Evolutionary conservation across 495 filamentous ascomycete genomes (phyloP).

Genomic region (Talaromyces liani): DNA sequence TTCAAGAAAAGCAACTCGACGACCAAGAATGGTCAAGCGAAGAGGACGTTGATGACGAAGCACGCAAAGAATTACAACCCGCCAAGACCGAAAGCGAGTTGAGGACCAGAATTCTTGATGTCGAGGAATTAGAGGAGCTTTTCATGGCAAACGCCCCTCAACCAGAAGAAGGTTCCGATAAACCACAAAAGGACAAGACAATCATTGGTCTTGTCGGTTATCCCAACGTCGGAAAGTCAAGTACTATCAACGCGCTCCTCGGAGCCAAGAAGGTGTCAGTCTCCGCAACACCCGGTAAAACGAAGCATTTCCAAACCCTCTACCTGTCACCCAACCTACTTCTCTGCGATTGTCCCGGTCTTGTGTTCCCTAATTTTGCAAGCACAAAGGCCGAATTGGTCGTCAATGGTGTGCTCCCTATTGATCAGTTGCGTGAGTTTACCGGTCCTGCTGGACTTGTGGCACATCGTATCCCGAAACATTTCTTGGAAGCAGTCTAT

Average conservation of each 20-base stretch:
- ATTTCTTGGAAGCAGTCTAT: conserved; percentile 86
- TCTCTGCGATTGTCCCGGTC: conserved; percentile 96
- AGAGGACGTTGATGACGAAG: conserved; percentile 21
- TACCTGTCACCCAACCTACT: conserved; percentile 83
- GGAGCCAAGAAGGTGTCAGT: conserved; percentile 98
- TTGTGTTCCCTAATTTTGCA: conserved; percentile 98
- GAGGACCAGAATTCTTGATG: conserved; percentile 72
- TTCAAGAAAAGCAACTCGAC: conserved; percentile 20
- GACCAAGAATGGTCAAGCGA: conserved; percentile 30
- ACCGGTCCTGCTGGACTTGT: conserved; percentile 82
- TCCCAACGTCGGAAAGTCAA: conserved; percentile 98
- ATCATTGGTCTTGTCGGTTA: conserved; percentile 95
- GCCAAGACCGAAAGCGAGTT: conserved; percentile 28
- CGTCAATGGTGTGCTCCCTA: conserved; percentile 89
- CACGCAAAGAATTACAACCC: conserved; percentile 24
- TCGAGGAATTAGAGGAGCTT: conserved; percentile 84
- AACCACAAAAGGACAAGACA: conserved; percentile 51
- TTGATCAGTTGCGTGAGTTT: conserved; percentile 94
- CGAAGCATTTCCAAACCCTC: conserved; percentile 99
- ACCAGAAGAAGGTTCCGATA: conserved; percentile 22
- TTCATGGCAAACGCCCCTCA: conserved; percentile 71
- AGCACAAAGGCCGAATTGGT: conserved; percentile 95
- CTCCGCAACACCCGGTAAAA: conserved; percentile 95
- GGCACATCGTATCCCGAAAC: conserved; percentile 82
- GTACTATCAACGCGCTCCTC: conserved; percentile 96